Evolutionary conservation across 2,329 filamentous ascomycete genomes (phyloP).

Genomic region (Xylariaceae sp.): DNA sequence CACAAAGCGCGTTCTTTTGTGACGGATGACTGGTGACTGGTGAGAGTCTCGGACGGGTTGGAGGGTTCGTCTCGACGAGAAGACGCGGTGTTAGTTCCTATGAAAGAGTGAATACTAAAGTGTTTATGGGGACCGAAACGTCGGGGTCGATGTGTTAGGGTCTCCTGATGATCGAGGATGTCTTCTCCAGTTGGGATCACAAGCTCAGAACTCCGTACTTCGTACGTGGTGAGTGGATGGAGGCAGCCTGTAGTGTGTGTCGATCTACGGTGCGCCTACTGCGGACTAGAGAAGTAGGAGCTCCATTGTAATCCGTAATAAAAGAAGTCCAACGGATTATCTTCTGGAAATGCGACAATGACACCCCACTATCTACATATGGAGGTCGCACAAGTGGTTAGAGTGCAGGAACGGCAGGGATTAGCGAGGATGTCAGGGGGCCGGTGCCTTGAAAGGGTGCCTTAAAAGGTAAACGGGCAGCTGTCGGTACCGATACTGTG

Average conservation of each 20-base stretch:
- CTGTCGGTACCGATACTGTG: background rate
- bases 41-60: slow-evolving; percentile 7
- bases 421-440: background rate
- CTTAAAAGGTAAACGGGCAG: background rate
- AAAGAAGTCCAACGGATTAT: background rate
- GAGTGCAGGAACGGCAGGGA: background rate
- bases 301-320: background rate
- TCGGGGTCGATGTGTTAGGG: background rate
- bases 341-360: background rate
- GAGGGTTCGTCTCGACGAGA: slow-evolving; percentile 7
- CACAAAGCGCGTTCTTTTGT: slow-evolving; percentile 24
- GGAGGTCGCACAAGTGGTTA: background rate
- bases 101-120: background rate
- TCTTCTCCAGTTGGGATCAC: background rate
- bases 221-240: too few species aligned
- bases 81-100: background rate
- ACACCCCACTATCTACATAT: background rate
- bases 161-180: background rate
- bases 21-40: slow-evolving; percentile 13
- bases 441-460: background rate
- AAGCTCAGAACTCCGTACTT: background rate
- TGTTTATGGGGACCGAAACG: background rate
- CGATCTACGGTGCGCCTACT: background rate
- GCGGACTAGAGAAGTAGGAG: background rate
- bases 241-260: background rate